Evolutionary conservation across 768 basidiomycete species (phyloP).

Genomic region (Macrolepiota fuliginosa): DNA sequence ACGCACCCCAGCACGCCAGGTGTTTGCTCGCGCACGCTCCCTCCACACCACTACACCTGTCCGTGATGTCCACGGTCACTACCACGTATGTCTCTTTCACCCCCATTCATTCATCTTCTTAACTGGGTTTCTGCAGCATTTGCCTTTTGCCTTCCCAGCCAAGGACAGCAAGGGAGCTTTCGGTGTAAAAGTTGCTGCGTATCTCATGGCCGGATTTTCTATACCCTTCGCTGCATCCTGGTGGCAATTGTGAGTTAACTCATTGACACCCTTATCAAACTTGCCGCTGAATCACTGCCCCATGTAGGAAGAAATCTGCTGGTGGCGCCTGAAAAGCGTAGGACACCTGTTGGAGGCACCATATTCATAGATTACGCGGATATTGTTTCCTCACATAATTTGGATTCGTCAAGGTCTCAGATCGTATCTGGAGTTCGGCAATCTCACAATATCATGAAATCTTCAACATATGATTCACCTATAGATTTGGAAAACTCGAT

Average conservation of each 20-base stretch:
- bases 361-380: not conserved
- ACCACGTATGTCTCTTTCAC: constrained; percentile 44
- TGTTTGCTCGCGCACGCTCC: constrained; percentile 27
- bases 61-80: constrained; percentile 51
- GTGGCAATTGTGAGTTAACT: constrained; percentile 61
- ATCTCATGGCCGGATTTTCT: constrained; percentile 55
- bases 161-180: constrained; percentile 45
- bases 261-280: not conserved
- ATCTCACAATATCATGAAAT: not conserved
- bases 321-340: constrained; percentile 21
- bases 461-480: not conserved
- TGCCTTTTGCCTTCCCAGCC: constrained; percentile 54
- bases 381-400: not conserved
- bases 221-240: constrained; percentile 64
- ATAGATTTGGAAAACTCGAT: not conserved
- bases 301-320: constrained; percentile 41
- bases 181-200: constrained; percentile 44
- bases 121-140: constrained; percentile 37
- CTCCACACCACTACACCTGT: constrained; percentile 40
- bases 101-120: not conserved
- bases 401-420: not conserved
- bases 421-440: not conserved
- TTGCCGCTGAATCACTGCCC: not conserved
- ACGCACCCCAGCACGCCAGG: constrained; percentile 38
- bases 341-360: not conserved